Conservation (phyloP, 176 grass and related monocot species). For the Poa annua region DNA sequence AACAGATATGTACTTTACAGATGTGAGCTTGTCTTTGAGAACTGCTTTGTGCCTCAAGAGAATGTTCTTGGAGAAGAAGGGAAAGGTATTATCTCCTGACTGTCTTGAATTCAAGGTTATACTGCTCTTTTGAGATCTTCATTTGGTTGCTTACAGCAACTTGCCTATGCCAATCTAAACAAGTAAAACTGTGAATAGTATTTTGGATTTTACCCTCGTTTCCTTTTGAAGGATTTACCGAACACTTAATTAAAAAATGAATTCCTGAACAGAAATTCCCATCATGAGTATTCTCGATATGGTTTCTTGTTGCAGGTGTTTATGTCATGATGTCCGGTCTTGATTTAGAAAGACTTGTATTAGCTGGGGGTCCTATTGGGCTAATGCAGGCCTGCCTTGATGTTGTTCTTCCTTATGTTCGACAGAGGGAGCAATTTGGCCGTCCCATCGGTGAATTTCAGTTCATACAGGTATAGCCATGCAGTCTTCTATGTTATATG, state of each 20-base stretch:
- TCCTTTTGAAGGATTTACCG: neutral
- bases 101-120: constrained; percentile 24
- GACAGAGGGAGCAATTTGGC: constrained; percentile 89
- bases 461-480: constrained; percentile 79
- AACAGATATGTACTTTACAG: constrained; percentile 50
- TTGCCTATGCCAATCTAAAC: neutral
- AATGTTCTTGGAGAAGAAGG: constrained; percentile 88
- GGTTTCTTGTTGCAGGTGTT: constrained; percentile 65
- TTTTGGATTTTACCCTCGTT: neutral
- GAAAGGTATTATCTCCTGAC: constrained; percentile 60
- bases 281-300: constrained; percentile 22
- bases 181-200: neutral
- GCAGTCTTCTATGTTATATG: neutral
- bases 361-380: constrained; percentile 86
- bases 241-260: neutral
- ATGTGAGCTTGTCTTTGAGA: constrained; percentile 98
- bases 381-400: constrained; percentile 99
- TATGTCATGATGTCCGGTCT: constrained; percentile 99
- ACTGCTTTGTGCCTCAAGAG: constrained; percentile 94
- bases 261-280: neutral
- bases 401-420: constrained; percentile 86
- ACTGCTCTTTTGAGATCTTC: neutral
- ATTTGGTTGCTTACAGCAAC: constrained; percentile 22
- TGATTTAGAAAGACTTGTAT: constrained; percentile 94
- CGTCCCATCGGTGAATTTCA: constrained; percentile 96